phyloP scores from a whole-genome alignment of 164 flowering plant species.

The Magnolia kwangsiensis region DNA sequence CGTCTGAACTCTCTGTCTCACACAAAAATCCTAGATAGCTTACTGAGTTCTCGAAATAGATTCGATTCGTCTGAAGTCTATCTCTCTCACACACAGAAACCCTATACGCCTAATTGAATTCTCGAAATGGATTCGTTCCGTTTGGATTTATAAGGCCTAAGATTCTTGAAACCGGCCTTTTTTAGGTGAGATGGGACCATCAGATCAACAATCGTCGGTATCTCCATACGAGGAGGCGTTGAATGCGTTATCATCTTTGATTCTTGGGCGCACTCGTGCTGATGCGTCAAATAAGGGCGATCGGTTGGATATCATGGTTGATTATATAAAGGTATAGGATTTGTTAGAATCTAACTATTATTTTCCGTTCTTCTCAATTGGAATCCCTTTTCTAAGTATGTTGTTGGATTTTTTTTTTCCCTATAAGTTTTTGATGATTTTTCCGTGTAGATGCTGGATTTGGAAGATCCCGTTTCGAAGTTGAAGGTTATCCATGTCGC shows the following conservation, averaged over 20 bases:
- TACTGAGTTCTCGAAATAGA: too few relatives aligned
- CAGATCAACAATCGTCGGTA: constrained; percentile 4
- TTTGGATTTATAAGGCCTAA: neutral
- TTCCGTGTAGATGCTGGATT: constrained; percentile 57
- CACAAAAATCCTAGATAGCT: too few relatives aligned
- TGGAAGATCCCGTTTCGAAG: constrained; percentile 65
- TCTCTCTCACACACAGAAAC: too few relatives aligned
- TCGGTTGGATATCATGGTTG: constrained; percentile 53
- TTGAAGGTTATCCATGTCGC: constrained; percentile 95
- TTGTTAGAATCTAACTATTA: neutral
- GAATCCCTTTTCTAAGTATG: neutral
- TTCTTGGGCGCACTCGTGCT: constrained; percentile 72
- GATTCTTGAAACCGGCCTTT: neutral
- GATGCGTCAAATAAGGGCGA: constrained; percentile 66
- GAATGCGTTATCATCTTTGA: constrained; percentile 82
- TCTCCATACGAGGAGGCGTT: constrained; percentile 74
- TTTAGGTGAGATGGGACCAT: constrained; percentile 15
- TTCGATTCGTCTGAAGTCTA: too few relatives aligned
- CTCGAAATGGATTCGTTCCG: too few relatives aligned
- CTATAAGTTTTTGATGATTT: neutral
- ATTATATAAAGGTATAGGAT: constrained; percentile 66
- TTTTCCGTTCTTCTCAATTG: neutral
- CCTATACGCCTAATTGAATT: too few relatives aligned
- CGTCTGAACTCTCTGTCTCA: too few relatives aligned
- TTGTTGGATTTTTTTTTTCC: neutral